Base-by-base conservation (phyloP, 2,329 filamentous ascomycete species). In the Lasiodiplodia theobromae region DNA sequence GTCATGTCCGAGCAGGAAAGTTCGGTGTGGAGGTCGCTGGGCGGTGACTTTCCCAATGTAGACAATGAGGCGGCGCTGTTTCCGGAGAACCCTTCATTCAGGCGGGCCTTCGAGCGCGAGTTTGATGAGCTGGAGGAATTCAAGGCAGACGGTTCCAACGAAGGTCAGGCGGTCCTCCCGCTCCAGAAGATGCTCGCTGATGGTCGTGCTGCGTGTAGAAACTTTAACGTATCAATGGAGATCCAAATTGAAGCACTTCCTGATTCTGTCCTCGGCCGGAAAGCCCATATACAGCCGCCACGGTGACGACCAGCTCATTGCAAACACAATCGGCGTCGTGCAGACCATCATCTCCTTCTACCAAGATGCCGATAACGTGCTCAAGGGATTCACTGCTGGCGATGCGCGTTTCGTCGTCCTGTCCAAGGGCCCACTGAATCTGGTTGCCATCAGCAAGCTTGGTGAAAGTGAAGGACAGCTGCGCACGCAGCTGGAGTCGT, bases 291-390 rank as follows among this genome's bases (percentile, higher is more conserved):
- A 95, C 85, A 98, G 94, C 75, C 88, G 96, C 60, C 95, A 99
- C 77, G 96, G 96, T 51, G 93, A 97, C 73, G 87, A 97, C 72
- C 89, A 91, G 67, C 84, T 98, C 53, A 93, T 98, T 77, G 97
- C 96, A 74, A 92, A 92, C 63, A 97, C 96, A 74, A 95, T 98
- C 78, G 96, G 96, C 51, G 91, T 99, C 21, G 91, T 97, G 2
- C 96, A 98, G 78, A 99, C 96, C 53, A 95, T 99, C 73, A 97
- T 99, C 71, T 98, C 96, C 1, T 97, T 97, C 77, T 98, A 96
- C 76, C 91, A 97, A 77, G 90, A 90, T 56, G 87, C 91, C 10
- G 87, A 91, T 68, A 92, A 97, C 76, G 88, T 87, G 0, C 85
- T 99, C 12, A 88, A 88, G 71, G 91, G 91, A 16, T 99, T 99